phyloP scores from a whole-genome alignment of 768 basidiomycete species.

The Chalciporus pseudorubinellus region DNA sequence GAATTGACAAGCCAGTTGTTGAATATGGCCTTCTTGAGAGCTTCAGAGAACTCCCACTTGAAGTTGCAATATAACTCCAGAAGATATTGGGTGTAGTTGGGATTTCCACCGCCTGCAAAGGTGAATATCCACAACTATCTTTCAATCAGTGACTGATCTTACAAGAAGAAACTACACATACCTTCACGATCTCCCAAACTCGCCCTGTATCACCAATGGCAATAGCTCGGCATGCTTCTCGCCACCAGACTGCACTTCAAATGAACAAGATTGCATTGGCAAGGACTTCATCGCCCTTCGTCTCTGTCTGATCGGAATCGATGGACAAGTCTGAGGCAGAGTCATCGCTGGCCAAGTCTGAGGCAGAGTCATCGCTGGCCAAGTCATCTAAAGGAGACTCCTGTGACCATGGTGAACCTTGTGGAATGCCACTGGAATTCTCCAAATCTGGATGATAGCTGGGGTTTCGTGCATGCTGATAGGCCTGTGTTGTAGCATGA shows the following conservation, averaged over 20 bases:
- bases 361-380: no score
- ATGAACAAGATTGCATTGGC: constrained; percentile 9
- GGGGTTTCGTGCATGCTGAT: neutral
- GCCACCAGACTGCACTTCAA: constrained; percentile 22
- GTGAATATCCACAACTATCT: constrained; percentile 19
- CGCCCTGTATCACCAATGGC: constrained; percentile 26
- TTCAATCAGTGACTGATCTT: neutral
- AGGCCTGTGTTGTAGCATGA: neutral
- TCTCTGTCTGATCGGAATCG: no score
- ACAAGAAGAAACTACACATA: neutral
- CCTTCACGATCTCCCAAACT: constrained; percentile 27
- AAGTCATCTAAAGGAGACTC: no score
- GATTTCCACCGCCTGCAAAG: constrained; percentile 25
- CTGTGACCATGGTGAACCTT: no score
- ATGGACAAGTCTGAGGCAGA: no score
- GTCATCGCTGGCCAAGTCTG: no score
- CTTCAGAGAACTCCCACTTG: constrained; percentile 21
- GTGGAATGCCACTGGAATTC: neutral
- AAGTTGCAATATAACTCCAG: constrained; percentile 29
- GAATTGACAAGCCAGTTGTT: constrained; percentile 38
- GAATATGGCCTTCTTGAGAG: constrained; percentile 19
- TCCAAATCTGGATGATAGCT: constrained; percentile 19
- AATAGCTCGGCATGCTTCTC: constrained; percentile 26
- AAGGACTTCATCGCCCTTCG: no score
- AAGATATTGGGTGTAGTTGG: constrained; percentile 27